Base-by-base conservation (phyloP, 805 yeast genomes). In the Allodekkera sacchari region DNA sequence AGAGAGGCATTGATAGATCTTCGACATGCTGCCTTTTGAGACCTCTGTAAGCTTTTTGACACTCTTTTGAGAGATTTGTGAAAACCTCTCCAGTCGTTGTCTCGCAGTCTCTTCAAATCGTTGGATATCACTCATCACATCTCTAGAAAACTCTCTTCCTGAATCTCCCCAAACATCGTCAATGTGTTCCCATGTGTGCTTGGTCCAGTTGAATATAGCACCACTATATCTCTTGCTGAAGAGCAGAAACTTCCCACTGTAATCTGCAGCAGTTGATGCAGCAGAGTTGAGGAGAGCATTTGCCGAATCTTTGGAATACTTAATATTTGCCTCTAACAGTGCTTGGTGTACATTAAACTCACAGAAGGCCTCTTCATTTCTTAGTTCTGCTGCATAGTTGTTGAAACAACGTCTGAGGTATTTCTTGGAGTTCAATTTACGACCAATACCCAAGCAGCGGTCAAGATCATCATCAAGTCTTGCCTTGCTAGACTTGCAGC, bases 301-400 rank as follows among this genome's bases (percentile, higher is more conserved):
- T n/a, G 26, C 26, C 11, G 11, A 23, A 7, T 23, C 26, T n/a
- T 23, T 23, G 14, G 26, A 23, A n/a, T 23, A 23, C 12, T 23
- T 23, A n/a, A 23, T 7, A 14, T n/a, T 8, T n/a, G 26, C 26
- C 13, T 23, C 12, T 7, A 23, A 7, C 16, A 27, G 17, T 10
- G 3, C 12, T 22, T 26, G 25, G 16, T 28, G 28, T 3, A 22
- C 28, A 25, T 38, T 30, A 30, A 35, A 38, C 13, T 30, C 25
- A 20, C 42, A 38, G 14, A 38, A 38, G 7, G 26, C 30, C 3
- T 28, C 16, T 25, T 32, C 28, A 17, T 35, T 26, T 6, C 18
- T n/a, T 14, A 38, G 21, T 12, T 13, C 25, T 13, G 18, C 20
- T 4, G 11, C 8, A 25, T 30, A 38, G 10, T 14, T 11, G 3